Evolutionary conservation across 305 asterid genomes (phyloP), one percentile per base, ranked within the genome.

Genomic region (Solanum hybrid): DNA sequence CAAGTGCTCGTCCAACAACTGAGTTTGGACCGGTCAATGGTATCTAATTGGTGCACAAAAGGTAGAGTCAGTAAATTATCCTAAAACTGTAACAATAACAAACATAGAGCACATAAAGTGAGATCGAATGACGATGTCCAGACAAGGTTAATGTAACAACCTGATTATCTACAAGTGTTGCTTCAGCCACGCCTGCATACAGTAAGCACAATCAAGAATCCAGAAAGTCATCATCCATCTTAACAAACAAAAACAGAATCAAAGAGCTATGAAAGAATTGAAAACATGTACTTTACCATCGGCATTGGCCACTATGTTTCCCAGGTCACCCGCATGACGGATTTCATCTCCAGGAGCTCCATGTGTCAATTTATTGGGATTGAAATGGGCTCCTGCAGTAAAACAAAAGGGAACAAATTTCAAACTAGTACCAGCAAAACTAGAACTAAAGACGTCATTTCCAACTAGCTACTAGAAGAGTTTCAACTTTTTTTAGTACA

Each of bases 241-340:
- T 82, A 91, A 17, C 73, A 15, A 84, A 84, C 73, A 51, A 45
- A 81, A 17, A 45, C 6, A 45, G 9, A 29, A 69, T 88, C 85
- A 88, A 88, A 22, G 66, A 56, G 34, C 71, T 89, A 77, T 8
- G 56, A 69, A 86, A 75, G 40, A 19, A 86, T 13, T 17, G 88
- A 90, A 42, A 84, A 45, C 29, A 51, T 45, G 73, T 27, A 15
- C 5, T 29, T 45, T 96, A 97, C 99, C 99, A 4, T 95, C 95
- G 38, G 96, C 95, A 78, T 96, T 95, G 88, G 99, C 99, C 92
- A 94, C 93, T 94, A 97, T 96, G 98, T 97, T 97, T 96, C 99
- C 99, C 99, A 97, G 99, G 98, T 97, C 99, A 92, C 99, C 99
- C 98, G 98, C 99, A 94, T 97, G 99, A 87, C 99, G 99, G 82